Base-by-base conservation (phyloP, 2,329 filamentous ascomycete genomes). In the Furcasterigmium furcatum region DNA sequence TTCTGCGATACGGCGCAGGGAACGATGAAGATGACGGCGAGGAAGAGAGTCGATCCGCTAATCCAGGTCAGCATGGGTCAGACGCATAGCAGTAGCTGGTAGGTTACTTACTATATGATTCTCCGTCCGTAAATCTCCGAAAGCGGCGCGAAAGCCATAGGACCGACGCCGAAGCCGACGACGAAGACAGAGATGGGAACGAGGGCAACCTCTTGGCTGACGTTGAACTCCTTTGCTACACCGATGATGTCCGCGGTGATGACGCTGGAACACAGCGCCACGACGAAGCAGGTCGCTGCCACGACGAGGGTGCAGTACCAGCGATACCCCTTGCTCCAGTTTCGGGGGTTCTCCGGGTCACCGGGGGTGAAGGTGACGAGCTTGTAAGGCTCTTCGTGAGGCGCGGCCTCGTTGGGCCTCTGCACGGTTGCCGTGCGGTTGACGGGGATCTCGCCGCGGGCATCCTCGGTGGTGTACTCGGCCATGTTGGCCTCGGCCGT, bases 301-400 rank as follows among this genome's bases (percentile, higher is more conserved):
- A 95, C 88, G 14, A 89, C 82, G 85, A 95, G 90, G 20, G 90
- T 96, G 59, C 81, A 85, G 58, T 85, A 88, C 88, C 88, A 92
- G 66, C 91, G 94, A 63, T 72, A 85, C 1, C 67, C 71, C 63
- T 89, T 90, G 46, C 77, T 81, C 87, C 87, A 94, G 64, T 92
- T 94, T 74, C 92, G 92, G 1, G 89, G 88, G 58, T 92, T 92
- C 52, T 84, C 86, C 0, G 80, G 78, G 60, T 94, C 88, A 47
- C 82, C 70, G 3, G 84, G 75, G 4, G 74, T 78, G 59, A 94
- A 95, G 0, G 71, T 71, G 40, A 84, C 78, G 4, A 87, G 80
- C 53, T 69, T 68, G 61, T 77, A 77, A 12, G 57, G 59, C n/a
- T 43, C 45, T 16, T 55, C 41, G 18, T 55, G 52, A 41, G 61